Base-by-base conservation (phyloP, 345 rosid genomes). In the Acer campestre region DNA sequence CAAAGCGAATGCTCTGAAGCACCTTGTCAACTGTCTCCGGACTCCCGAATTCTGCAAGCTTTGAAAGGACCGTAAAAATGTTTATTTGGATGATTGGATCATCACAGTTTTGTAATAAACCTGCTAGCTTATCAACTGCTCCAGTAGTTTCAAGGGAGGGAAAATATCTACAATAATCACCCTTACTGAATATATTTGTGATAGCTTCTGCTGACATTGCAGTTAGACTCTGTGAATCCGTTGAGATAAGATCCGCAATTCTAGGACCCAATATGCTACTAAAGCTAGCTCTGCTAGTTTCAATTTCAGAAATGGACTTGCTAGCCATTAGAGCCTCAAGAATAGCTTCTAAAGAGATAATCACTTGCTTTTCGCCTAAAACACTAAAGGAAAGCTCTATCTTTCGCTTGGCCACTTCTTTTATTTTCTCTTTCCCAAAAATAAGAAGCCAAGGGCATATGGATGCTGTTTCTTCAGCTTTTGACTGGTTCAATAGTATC, bases 1-100 rank as follows among this genome's bases (percentile, higher is more conserved):
- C 63, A 59, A 73, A 80, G 58, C 78, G 81, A 71, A 83, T 65
- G 53, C 79, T 76, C 22, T 79, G 76, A 68, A 83, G 81, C 66
- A 83, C 83, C 61, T 77, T 73, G 40, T 79, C 83, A 68, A 79
- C 81, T 12, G 75, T 83, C 68, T 77, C 70, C 0, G 70, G 61
- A 67, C 77, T 73, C 64, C 85, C 80, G 49, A 77, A 75, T 66
- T 83, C 85, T 22, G 83, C 85, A 64, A 83, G 73, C 79, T 83
- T 83, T 71, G 83, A 74, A 14, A 83, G 77, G 68, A 83, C 74
- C 17, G 65, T 74, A 44, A 74, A 77, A 49, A 68, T 83, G 73
- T 80, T 76, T 56, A 38, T 69, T 74, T 83, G 76, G 59, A 62
- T 48, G 23, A 23, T 10, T 22, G 76, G 79, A 61, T 83, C 81